A percentile compares a stretch with the other conserved stretches of the same genome.
These are phyloP conservation scores for Prunus salicina DNA, from an alignment of 306 rosid genomes.

Conservation along the genomic window DNA sequence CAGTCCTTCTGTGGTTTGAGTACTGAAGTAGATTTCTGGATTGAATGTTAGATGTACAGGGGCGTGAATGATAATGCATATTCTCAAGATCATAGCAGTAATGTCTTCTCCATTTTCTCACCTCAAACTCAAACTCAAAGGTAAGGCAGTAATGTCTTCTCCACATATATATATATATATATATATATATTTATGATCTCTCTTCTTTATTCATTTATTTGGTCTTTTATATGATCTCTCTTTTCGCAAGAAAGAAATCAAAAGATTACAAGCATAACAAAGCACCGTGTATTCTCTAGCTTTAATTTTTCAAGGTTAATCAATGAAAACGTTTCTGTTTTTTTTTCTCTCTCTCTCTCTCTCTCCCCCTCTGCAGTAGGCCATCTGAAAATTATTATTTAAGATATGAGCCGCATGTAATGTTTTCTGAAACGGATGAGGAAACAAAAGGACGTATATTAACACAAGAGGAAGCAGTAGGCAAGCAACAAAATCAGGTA, in stretches of 20 bases:
- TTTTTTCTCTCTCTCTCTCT: not conserved
- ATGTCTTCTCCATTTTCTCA: constrained; percentile 22
- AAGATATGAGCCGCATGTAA: constrained; percentile 5
- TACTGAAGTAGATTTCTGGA: not conserved
- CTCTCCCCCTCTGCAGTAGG: constrained; percentile 14
- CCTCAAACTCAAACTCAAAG: constrained; percentile 24
- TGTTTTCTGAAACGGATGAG: not conserved
- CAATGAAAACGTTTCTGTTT: not conserved
- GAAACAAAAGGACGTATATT: not conserved
- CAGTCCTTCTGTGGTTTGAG: not conserved
- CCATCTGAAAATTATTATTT: not conserved
- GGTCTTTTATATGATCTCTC: no score
- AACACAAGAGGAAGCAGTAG: constrained; percentile 6
- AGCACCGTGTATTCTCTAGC: not conserved
- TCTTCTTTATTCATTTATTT: no score
- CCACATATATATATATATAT: no score
- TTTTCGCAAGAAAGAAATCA: no score
- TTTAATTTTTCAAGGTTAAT: not conserved
- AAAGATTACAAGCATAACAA: not conserved
- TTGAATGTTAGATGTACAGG: constrained; percentile 50
- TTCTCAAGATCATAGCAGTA: constrained; percentile 7
- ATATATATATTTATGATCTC: no score
- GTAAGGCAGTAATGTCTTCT: not conserved
- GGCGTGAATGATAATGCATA: constrained; percentile 26
- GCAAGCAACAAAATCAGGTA: constrained; percentile 12